Evolutionary conservation across 345 rosid species (phyloP).

Genomic region (Lenwebbia sp.): DNA sequence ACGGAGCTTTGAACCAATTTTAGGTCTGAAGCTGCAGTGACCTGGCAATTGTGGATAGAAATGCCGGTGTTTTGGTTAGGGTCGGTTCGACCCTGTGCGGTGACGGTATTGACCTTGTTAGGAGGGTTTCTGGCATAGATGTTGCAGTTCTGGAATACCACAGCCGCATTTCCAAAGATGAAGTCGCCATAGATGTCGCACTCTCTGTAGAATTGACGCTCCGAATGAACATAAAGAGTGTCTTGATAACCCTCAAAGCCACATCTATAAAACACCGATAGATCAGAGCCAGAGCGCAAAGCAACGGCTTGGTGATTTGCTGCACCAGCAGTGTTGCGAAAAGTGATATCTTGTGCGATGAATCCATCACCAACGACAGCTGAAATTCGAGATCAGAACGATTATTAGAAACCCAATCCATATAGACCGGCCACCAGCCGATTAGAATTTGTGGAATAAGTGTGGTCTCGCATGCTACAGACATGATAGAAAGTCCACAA

Average conservation of each 20-base stretch:
- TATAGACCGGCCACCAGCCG: background rate
- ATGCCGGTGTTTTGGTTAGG: constrained; percentile 56
- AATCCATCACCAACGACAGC: constrained; percentile 53
- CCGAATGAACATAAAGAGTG: constrained; percentile 62
- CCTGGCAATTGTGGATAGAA: constrained; percentile 39
- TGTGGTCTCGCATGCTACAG: background rate
- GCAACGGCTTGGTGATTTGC: constrained; percentile 56
- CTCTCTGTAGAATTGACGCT: constrained; percentile 52
- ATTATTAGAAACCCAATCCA: background rate
- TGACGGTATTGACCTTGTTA: constrained; percentile 26
- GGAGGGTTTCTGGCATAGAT: constrained; percentile 39
- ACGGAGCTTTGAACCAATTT: constrained; percentile 34
- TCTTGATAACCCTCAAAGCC: constrained; percentile 59
- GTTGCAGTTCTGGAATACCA: constrained; percentile 38
- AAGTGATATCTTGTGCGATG: constrained; percentile 48
- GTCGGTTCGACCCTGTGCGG: constrained; percentile 52
- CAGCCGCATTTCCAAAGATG: constrained; percentile 57
- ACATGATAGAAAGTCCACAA: too few species aligned
- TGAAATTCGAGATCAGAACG: constrained; percentile 5
- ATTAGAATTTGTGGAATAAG: too few species aligned
- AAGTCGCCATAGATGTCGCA: constrained; percentile 57
- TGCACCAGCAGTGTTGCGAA: constrained; percentile 59
- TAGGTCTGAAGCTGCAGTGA: constrained; percentile 43
- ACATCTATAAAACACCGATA: constrained; percentile 50
- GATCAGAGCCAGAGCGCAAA: constrained; percentile 53